A percentile compares a stretch with the other conserved stretches of the same genome.
Conservation (phyloP, 2,329 filamentous ascomycete species). For the Monilinia fructicola region DNA sequence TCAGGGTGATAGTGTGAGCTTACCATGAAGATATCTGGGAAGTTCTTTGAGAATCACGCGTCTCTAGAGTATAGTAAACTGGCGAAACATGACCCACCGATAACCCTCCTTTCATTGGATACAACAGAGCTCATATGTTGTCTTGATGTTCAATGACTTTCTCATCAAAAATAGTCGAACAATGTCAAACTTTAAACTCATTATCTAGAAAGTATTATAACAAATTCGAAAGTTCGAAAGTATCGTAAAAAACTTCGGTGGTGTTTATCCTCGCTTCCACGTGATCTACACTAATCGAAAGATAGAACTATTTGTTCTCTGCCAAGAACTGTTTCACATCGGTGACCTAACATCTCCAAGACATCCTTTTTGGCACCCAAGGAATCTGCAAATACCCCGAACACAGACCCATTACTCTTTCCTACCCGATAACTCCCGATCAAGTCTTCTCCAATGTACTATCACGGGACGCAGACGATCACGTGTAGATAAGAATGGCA, state of each 20-base stretch:
- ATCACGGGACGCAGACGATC: slow-evolving; percentile 7
- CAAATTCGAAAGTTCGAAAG: background rate
- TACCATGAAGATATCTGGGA: background rate
- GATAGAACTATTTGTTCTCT: too few species aligned
- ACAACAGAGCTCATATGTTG: background rate
- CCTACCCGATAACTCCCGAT: slow-evolving; percentile 5
- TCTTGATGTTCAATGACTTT: background rate
- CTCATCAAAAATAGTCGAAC: too few species aligned
- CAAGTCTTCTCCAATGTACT: background rate
- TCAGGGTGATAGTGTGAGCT: background rate
- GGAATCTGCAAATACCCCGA: slow-evolving; percentile 7
- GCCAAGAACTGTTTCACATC: background rate
- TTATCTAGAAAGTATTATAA: background rate
- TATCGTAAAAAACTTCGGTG: background rate
- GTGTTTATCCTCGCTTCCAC: background rate
- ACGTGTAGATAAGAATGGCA: slow-evolving; percentile 22
- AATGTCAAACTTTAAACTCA: background rate
- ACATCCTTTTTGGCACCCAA: slow-evolving; percentile 8
- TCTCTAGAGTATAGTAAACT: background rate
- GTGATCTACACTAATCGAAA: slow-evolving; percentile 4
- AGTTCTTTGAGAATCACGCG: background rate
- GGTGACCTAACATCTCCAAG: slow-evolving; percentile 14
- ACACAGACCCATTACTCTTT: background rate
- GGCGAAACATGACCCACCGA: background rate
- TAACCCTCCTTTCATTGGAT: background rate